A percentile compares a stretch with the other conserved stretches of the same genome.
Evolutionary conservation across 2,329 filamentous ascomycete genomes (phyloP).

Genomic region (Hirsutella minnesotensis): DNA sequence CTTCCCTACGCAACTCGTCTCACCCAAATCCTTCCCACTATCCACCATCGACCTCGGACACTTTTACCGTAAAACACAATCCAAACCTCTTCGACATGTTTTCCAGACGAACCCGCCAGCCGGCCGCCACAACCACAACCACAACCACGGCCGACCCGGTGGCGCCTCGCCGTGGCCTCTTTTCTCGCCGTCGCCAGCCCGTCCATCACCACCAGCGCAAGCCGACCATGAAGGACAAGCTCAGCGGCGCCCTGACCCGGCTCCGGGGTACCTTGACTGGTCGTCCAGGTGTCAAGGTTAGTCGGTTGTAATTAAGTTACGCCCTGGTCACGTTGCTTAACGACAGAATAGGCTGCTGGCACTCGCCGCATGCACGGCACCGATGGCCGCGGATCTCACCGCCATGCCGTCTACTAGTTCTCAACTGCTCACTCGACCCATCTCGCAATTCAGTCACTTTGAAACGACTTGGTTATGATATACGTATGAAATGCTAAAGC

Average conservation of each 20-base stretch:
- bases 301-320: background rate
- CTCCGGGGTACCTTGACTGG: conserved; percentile 58
- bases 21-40: no score
- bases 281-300: conserved; percentile 59
- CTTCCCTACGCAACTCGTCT: no score
- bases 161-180: conserved; percentile 23
- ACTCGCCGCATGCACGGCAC: conserved; percentile 64
- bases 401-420: conserved; percentile 5
- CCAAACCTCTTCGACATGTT: conserved; percentile 6
- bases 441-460: no score
- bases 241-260: conserved; percentile 64
- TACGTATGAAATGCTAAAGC: no score
- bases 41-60: no score
- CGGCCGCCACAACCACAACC: conserved; percentile 12
- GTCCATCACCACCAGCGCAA: conserved; percentile 56
- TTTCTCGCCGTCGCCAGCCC: conserved; percentile 22
- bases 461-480: no score
- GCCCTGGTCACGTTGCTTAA: background rate
- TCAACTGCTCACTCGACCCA: no score
- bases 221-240: conserved; percentile 61
- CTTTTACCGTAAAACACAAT: background rate
- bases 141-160: conserved; percentile 28
- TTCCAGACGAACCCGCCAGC: conserved; percentile 10
- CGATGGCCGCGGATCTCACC: conserved; percentile 50
- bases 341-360: conserved; percentile 47